phyloP scores from a whole-genome alignment of 768 basidiomycete species.

The Mycena metata region DNA sequence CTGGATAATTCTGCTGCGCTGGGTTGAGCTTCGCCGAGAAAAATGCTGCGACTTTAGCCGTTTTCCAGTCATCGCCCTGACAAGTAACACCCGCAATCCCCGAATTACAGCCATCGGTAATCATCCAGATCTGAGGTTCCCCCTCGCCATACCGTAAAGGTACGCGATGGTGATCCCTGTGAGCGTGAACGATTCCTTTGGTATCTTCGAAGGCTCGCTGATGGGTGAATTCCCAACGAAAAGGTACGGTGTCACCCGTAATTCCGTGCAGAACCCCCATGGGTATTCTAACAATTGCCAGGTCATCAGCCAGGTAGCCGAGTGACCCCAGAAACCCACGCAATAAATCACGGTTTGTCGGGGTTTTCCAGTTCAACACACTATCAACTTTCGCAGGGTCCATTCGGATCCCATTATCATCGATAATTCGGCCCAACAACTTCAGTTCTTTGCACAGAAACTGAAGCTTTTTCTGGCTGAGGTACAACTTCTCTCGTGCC shows the following conservation, averaged over 20 bases:
- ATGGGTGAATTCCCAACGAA: no score
- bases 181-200: not conserved
- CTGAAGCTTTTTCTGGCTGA: slow-evolving; percentile 49
- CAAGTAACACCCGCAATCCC: slow-evolving; percentile 22
- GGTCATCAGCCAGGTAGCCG: slow-evolving; percentile 1
- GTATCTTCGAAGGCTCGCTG: not conserved
- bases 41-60: slow-evolving; percentile 44
- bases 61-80: slow-evolving; percentile 37
- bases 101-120: slow-evolving; percentile 35
- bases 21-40: slow-evolving; percentile 39
- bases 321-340: not conserved
- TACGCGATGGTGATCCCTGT: slow-evolving; percentile 24
- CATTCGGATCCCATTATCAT: slow-evolving; percentile 55
- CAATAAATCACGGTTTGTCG: slow-evolving; percentile 50
- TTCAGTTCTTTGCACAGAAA: slow-evolving; percentile 48
- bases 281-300: not conserved
- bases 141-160: slow-evolving; percentile 40
- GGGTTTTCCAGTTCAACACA: slow-evolving; percentile 47
- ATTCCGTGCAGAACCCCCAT: not conserved
- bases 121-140: slow-evolving; percentile 32
- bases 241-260: not conserved
- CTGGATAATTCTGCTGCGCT: slow-evolving; percentile 37
- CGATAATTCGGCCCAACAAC: slow-evolving; percentile 49
- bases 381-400: slow-evolving; percentile 58
- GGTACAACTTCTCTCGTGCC: slow-evolving; percentile 47